These are phyloP conservation scores for Psilocybe cyanescens DNA, from an alignment of 768 basidiomycete genomes.

Conservation along the genomic window DNA sequence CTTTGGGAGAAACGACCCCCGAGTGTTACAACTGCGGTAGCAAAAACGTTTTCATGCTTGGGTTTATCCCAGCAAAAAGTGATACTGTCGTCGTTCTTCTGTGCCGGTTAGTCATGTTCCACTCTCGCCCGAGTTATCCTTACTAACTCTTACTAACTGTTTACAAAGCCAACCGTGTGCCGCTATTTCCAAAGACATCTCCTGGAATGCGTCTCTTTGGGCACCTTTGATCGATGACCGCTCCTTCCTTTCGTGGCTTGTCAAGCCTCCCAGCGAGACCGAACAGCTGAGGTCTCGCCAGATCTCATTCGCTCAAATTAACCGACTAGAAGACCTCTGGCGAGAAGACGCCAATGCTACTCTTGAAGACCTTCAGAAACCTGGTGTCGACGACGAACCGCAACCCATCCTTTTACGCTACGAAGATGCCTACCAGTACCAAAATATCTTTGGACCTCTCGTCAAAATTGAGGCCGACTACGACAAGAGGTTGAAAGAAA, in stretches of 20 bases:
- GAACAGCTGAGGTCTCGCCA: constrained; percentile 96
- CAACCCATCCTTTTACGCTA: constrained; percentile 89
- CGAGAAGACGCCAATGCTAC: constrained; percentile 94
- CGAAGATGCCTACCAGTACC: constrained; percentile 99
- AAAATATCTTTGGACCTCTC: constrained; percentile 98
- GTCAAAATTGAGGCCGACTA: constrained; percentile 99
- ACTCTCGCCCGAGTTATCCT: constrained; percentile 8
- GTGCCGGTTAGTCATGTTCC: constrained; percentile 76
- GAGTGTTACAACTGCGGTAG: constrained; percentile 99
- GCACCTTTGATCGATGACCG: constrained; percentile 98
- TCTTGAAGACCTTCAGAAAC: constrained; percentile 95
- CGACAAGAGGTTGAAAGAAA: constrained; percentile 96
- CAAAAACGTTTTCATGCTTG: constrained; percentile 99
- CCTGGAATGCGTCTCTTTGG: constrained; percentile 98
- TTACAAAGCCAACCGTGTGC: constrained; percentile 90
- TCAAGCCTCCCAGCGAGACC: constrained; percentile 95
- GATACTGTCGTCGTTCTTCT: constrained; percentile 98
- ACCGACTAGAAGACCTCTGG: constrained; percentile 97
- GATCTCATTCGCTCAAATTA: constrained; percentile 96
- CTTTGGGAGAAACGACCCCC: constrained; percentile 95
- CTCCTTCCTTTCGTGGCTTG: constrained; percentile 98
- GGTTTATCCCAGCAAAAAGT: constrained; percentile 98
- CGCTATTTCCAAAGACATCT: constrained; percentile 95
- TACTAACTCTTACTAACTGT: not conserved
- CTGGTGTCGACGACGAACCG: constrained; percentile 97